Evolutionary conservation across 2,329 filamentous ascomycete species (phyloP), one percentile per base, ranked within the genome.

Genomic region (Emericellopsis cladophorae): DNA sequence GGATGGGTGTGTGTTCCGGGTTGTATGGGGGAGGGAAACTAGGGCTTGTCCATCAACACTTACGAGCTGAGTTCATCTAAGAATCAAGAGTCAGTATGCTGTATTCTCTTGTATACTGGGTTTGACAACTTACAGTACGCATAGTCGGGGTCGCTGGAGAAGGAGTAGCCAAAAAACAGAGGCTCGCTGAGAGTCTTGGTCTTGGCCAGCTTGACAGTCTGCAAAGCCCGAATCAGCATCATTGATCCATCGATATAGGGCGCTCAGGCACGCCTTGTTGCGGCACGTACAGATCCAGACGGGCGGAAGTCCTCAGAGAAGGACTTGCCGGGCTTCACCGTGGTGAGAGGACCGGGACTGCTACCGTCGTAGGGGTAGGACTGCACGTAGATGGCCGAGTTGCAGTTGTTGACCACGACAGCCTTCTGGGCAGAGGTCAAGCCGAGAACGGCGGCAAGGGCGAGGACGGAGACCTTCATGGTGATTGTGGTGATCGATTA

Each of bases 121-220:
- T 42, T 14, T 29, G 3, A 7, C 15, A 35, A 26, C 60, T 53
- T 45, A 63, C 60, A 66, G 52, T 64, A 66, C 40, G 56, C 58
- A 31, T 59, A 56, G 51, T 62, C 45, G 5, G 58, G 57, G 47
- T 54, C 55, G 2, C 43, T 40, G 37, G 48, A 48, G 45, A 62
- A 64, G 1, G 61, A 65, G 50, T 66, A 66, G 37, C 62, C 62
- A 44, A 65, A 59, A 54, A 64, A 65, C 5, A 66, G 56, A 2
- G 61, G 62, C 21, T 37, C 47, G 39, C 45, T 46, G 7, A 66
- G 55, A 18, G 55, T 58, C 52, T 53, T 60, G 46, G 51, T 58
- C 32, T 49, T 62, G 29, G 57, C 60, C 41, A 66, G 53, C 54
- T 66, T 66, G 36, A 66, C 48, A 38, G 63, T 65, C 61, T 64